phyloP scores from a whole-genome alignment of 1,139 yeast genomes.

The Nakaseomyces glabratus region DNA sequence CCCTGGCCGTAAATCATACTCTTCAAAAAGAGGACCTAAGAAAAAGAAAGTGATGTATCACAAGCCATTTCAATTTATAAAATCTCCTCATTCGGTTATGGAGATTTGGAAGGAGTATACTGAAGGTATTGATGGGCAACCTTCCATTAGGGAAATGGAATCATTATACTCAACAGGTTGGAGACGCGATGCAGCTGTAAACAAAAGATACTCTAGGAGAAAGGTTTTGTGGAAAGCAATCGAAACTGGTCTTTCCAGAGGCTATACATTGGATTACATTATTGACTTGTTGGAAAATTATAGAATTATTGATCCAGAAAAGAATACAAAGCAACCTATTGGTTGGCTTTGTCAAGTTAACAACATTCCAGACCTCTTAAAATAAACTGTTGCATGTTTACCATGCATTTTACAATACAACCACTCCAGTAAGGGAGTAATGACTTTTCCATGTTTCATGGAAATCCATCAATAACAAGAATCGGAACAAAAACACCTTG shows the following conservation, averaged over 20 bases:
- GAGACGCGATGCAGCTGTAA: constrained; percentile 36
- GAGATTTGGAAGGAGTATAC: constrained; percentile 38
- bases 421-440: too few relatives aligned
- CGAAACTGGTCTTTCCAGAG: constrained; percentile 32
- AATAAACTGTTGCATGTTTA: too few relatives aligned
- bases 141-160: constrained; percentile 35
- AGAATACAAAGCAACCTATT: constrained; percentile 33
- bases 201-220: constrained; percentile 35
- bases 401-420: too few relatives aligned
- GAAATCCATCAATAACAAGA: too few relatives aligned
- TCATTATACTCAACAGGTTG: constrained; percentile 33
- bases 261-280: constrained; percentile 31
- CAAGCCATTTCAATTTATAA: constrained; percentile 31
- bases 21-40: constrained; percentile 13
- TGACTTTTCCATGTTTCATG: too few relatives aligned
- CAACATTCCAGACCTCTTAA: constrained; percentile 26
- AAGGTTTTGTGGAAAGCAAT: constrained; percentile 35
- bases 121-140: constrained; percentile 33
- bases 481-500: too few relatives aligned
- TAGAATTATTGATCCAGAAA: constrained; percentile 30
- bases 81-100: constrained; percentile 34
- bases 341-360: constrained; percentile 36
- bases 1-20: constrained; percentile 4
- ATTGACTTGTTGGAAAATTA: constrained; percentile 32
- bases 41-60: constrained; percentile 28